Percentiles rank a stretch among this genome's conserved stretches.
Evolutionary conservation across 345 rosid species (phyloP).

Genomic region (Murraya paniculata): DNA sequence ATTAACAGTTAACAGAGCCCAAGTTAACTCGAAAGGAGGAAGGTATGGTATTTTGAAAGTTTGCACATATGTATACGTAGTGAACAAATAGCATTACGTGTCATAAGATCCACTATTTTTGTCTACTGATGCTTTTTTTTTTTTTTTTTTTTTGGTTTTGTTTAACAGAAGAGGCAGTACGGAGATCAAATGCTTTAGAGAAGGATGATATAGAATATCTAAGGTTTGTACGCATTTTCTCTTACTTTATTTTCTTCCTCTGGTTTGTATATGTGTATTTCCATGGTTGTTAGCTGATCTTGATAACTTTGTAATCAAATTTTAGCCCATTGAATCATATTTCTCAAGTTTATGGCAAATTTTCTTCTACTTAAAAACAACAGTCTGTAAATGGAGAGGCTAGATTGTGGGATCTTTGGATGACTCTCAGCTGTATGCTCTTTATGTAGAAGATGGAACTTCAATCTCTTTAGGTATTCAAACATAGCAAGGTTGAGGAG

Average conservation of each 20-base stretch:
- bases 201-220: constrained; percentile 55
- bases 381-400: neutral
- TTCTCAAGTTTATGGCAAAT: neutral
- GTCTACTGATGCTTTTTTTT: constrained; percentile 13
- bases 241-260: neutral
- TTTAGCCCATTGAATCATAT: neutral
- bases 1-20: constrained; percentile 69
- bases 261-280: neutral
- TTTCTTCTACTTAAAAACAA: neutral
- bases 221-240: constrained; percentile 44
- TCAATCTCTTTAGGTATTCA: neutral
- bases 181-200: constrained; percentile 70
- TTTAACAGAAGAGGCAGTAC: constrained; percentile 67
- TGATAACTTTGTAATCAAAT: neutral
- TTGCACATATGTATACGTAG: neutral
- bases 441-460: neutral
- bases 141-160: neutral
- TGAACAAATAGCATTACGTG: neutral
- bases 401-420: neutral
- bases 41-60: constrained; percentile 48
- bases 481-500: neutral
- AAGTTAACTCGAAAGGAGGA: constrained; percentile 75
- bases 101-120: neutral
- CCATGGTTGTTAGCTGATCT: neutral
- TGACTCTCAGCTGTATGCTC: neutral